A percentile compares a stretch with the other conserved stretches of the same genome.
These are phyloP conservation scores for Claviceps humidiphila DNA, from an alignment of 2,329 filamentous ascomycete genomes.

Conservation along the genomic window DNA sequence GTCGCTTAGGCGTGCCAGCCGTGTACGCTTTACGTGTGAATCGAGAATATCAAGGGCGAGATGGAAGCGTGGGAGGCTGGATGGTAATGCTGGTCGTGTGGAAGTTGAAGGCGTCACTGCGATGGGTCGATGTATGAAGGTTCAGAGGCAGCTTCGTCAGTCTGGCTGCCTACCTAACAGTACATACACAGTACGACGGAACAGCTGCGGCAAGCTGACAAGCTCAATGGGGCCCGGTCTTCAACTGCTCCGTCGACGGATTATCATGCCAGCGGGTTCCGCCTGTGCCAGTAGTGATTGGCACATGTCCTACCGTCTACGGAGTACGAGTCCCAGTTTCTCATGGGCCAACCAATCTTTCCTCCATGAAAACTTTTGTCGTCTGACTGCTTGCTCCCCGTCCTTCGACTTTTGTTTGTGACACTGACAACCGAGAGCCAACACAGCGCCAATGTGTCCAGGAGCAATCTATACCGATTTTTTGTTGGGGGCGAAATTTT, in stretches of 20 bases:
- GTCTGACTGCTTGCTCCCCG: no score
- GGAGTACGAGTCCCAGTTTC: no score
- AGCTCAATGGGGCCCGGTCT: neutral
- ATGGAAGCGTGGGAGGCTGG: neutral
- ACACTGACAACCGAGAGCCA: no score
- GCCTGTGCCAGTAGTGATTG: no score
- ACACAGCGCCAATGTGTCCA: no score
- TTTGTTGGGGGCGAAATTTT: no score
- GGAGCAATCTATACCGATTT: no score
- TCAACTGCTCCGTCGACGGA: conserved; percentile 1
- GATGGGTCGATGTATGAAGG: neutral
- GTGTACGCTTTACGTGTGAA: neutral
- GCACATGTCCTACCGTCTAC: no score
- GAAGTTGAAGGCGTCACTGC: neutral
- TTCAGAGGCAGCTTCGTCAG: conserved; percentile 24
- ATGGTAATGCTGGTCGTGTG: conserved; percentile 2
- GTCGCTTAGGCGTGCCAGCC: neutral
- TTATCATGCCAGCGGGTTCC: neutral
- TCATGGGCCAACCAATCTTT: no score
- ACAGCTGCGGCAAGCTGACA: neutral
- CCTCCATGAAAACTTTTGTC: no score
- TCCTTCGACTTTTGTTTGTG: no score
- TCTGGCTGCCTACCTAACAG: conserved; percentile 19
- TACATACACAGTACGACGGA: neutral
- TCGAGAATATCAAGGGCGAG: neutral